Base-by-base conservation (phyloP, 768 basidiomycete genomes). In the Tephrocybe sp. region DNA sequence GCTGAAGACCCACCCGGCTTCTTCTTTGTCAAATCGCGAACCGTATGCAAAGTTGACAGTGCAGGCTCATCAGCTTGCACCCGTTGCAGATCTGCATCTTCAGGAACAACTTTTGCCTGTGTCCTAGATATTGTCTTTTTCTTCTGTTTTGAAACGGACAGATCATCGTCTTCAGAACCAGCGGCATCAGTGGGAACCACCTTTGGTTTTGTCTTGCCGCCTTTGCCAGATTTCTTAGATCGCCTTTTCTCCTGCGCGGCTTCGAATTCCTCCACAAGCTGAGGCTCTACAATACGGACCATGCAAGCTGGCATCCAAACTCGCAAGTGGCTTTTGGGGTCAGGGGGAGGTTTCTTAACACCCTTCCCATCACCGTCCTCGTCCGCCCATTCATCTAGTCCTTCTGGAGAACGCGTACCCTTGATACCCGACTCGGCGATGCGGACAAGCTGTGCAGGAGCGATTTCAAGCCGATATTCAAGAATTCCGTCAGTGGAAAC, bases 301-400 rank as follows among this genome's bases (percentile, higher is more conserved):
- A 96, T 86, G 47, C 78, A 84, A 20, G 88, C 90, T 0, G 93
- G 89, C 68, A 93, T 78, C 93, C 93, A 96, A 10, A 93, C 64
- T 12, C 86, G 76, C 43, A 85, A 64, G 48, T 79, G 78, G 42
- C 72, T 76, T n/a, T 72, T 68, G 0, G 85, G 85, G 56, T 82
- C 77, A 2, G 75, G 70, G 3, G 79, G 68, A 21, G 67, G 34
- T 36, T 72, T 73, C 53, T 68, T 68, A 17, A 61, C 62, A 4
- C 53, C 57, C 41, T 68, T 68, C 9, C 56, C 61, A 58, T 65
- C 66, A 17, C 73, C 75, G 1, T 68, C 74, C 0, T 74, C 77
- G 7, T 74, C 80, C 12, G 80, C 60, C 78, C 81, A 71, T 62
- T 82, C 68, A 63, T 85, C 60, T 51, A 73, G 65, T 52, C 73